Evolutionary conservation across 306 rosid species (phyloP), one percentile per base, ranked within the genome.

Genomic region (Citrullus mucosospermus): DNA sequence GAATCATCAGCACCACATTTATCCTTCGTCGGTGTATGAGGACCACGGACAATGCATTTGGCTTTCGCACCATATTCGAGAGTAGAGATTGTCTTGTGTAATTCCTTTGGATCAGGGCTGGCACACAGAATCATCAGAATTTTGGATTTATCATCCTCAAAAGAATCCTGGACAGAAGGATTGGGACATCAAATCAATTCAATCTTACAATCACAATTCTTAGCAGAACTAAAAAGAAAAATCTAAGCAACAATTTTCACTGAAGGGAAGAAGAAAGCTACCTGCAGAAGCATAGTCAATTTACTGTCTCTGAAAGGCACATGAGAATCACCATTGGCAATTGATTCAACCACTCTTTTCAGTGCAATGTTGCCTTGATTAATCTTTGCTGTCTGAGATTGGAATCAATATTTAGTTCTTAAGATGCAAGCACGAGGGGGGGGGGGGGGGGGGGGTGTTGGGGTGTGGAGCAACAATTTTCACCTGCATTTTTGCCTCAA

Each of bases 241-340:
- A 41, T 22, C 30, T 9, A 50, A 50, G 39, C 70, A 12, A 12
- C 20, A 77, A 8, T 9, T 39, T 71, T 13, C 28, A 38, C 80
- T 5, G 65, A 77, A 17, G 22, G 46, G 59, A 46, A 77, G 76
- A 48, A 17, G 57, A 8, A 76, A 36, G 51, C 1, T 78, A 78
- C 99, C 99, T 96, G 99, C 82, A 96, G 92, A 88, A 96, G 99
- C 99, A 96, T 96, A 53, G 99, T 96, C 78, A 96, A 89, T 88
- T 96, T 96, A 84, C 99, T 96, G 91, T 96, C 98, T 80, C 99
- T 90, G 36, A 96, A 96, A 50, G 99, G 99, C 80, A 96, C 99
- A 65, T 96, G 98, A 48, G 99, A 96, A 85, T 96, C 99, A 2
- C 97, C 97, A 85, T 96, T 96, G 16, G 99, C 99, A 79, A 96